Conservation (phyloP, 345 rosid species). For the Ceriops zippeliana region DNA sequence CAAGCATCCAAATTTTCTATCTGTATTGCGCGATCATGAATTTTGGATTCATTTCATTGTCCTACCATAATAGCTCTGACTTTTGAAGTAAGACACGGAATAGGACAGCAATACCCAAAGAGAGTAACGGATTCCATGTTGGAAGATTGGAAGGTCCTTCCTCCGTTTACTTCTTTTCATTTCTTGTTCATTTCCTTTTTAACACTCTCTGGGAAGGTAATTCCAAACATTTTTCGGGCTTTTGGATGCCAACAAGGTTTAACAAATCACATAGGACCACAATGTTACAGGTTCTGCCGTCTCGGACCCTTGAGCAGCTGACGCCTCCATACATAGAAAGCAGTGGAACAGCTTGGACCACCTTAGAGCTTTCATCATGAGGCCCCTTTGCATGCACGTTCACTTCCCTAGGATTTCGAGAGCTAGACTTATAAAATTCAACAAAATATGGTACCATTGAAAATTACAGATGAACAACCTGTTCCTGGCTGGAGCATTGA, state of each 20-base stretch:
- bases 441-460: not conserved
- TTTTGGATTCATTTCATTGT: too few relatives aligned
- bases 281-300: not conserved
- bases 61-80: too few relatives aligned
- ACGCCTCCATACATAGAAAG: not conserved
- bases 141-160: not conserved
- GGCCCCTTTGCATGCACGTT: not conserved
- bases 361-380: slow-evolving; percentile 9
- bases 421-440: not conserved
- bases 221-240: not conserved
- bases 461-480: too few relatives aligned
- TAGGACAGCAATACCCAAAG: not conserved
- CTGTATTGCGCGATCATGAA: too few relatives aligned
- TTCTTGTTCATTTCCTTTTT: too few relatives aligned
- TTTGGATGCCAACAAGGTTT: slow-evolving; percentile 13
- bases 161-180: too few relatives aligned
- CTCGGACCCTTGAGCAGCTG: not conserved
- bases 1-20: too few relatives aligned
- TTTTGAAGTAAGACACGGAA: not conserved
- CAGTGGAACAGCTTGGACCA: slow-evolving; percentile 9
- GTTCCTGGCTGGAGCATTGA: too few relatives aligned
- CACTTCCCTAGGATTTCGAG: not conserved
- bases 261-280: slow-evolving; percentile 10
- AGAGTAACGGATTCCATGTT: slow-evolving; percentile 1
- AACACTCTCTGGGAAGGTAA: not conserved